Conservation (phyloP, 192 early-diverging fungal species). For the Entrophospora sp. region DNA sequence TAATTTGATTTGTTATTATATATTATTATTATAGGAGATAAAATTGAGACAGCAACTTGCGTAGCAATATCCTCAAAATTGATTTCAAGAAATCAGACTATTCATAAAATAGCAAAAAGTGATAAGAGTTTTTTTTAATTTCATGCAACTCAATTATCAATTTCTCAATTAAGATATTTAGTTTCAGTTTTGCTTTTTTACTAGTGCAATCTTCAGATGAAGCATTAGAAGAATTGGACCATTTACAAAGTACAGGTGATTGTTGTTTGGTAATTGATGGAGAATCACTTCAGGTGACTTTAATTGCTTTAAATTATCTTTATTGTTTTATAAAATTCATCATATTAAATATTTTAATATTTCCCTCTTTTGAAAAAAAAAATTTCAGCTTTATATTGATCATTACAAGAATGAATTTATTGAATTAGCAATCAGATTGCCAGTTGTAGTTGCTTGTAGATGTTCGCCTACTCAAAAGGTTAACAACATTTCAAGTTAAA, state of each 20-base stretch:
- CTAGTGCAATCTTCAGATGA: conserved; percentile 38
- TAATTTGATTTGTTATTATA: background rate
- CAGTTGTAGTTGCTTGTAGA: conserved; percentile 87
- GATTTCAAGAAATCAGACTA: conserved; percentile 76
- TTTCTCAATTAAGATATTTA: too few species aligned
- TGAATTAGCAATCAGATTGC: conserved; percentile 59
- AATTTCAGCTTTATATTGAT: conserved; percentile 57
- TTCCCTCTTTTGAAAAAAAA: background rate
- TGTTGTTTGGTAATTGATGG: conserved; percentile 87
- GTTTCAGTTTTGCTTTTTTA: background rate
- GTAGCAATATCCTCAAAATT: conserved; percentile 90
- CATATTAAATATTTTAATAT: background rate
- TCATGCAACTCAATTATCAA: too few species aligned
- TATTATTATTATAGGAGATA: conserved; percentile 52
- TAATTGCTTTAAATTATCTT: background rate
- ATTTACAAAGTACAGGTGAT: conserved; percentile 61
- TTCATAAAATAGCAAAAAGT: conserved; percentile 72
- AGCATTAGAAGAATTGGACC: conserved; percentile 63
- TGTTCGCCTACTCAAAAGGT: conserved; percentile 95
- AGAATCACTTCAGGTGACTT: conserved; percentile 61
- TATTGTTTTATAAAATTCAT: background rate
- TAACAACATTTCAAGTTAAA: background rate
- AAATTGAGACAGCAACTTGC: conserved; percentile 94
- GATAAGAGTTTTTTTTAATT: background rate
- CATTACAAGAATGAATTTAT: conserved; percentile 72